Evolutionary conservation across 495 filamentous ascomycete species (phyloP).

Genomic region (Talaromyces thailandensis): DNA sequence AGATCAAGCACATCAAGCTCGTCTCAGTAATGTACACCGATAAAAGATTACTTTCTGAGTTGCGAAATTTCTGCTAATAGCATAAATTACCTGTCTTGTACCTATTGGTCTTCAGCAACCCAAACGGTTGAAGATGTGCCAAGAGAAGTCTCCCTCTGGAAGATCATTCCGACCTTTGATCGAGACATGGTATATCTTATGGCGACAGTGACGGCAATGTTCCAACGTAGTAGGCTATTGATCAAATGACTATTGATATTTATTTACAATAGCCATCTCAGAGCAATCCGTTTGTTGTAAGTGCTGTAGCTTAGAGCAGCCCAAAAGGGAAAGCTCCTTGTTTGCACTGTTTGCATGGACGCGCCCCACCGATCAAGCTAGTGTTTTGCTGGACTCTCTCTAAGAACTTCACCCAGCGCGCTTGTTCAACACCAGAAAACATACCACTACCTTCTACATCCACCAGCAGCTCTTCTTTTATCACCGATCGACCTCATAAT

Average conservation of each 20-base stretch:
- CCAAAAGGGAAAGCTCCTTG: neutral
- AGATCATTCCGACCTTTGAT: too few species aligned
- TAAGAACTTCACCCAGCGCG: neutral
- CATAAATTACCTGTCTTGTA: too few species aligned
- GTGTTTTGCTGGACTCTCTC: neutral
- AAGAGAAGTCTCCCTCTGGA: too few species aligned
- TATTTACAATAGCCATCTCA: neutral
- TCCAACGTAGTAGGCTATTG: neutral
- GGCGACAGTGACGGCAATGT: too few species aligned
- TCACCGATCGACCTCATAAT: neutral
- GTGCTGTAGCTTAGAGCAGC: neutral
- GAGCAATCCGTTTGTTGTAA: neutral
- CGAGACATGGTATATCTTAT: too few species aligned
- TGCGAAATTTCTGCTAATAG: too few species aligned
- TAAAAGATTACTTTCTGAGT: too few species aligned
- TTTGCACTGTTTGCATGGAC: conserved; percentile 1
- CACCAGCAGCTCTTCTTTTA: neutral
- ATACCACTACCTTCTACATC: neutral
- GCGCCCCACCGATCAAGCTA: neutral
- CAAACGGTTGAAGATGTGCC: too few species aligned
- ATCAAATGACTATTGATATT: neutral
- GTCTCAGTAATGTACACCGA: too few species aligned
- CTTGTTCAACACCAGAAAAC: neutral
- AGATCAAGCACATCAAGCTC: too few species aligned
- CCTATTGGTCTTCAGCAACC: too few species aligned